These are phyloP conservation scores for Neonectria punicea DNA, from an alignment of 2,329 filamentous ascomycete genomes.

Conservation along the genomic window DNA sequence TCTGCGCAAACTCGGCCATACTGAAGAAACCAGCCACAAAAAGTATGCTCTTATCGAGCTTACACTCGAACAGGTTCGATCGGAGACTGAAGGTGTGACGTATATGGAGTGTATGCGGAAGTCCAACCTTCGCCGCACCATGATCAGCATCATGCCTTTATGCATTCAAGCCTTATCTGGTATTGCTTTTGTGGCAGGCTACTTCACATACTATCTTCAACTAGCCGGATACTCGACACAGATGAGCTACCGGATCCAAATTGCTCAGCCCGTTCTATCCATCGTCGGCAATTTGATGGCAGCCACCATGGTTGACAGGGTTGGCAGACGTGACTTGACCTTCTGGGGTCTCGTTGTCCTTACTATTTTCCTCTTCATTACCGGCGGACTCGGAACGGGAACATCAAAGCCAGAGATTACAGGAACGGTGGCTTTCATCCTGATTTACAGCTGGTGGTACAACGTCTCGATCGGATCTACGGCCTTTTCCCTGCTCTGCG, in stretches of 20 bases:
- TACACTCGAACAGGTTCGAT: slow-evolving; percentile 13
- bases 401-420: slow-evolving; percentile 11
- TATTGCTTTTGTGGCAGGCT: slow-evolving; percentile 22
- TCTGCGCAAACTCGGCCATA: slow-evolving; percentile 12
- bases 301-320: slow-evolving; percentile 19
- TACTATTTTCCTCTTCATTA: slow-evolving; percentile 24
- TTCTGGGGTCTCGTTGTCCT: slow-evolving; percentile 27
- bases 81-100: slow-evolving; percentile 24
- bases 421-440: slow-evolving; percentile 18
- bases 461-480: slow-evolving; percentile 26
- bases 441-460: slow-evolving; percentile 30
- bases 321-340: slow-evolving; percentile 22
- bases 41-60: slow-evolving; percentile 22
- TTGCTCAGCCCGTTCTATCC: slow-evolving; percentile 13
- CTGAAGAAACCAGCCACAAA: slow-evolving; percentile 8
- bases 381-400: slow-evolving; percentile 13
- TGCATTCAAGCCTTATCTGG: slow-evolving; percentile 19
- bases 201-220: slow-evolving; percentile 31
- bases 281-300: slow-evolving; percentile 27
- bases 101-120: slow-evolving; percentile 30
- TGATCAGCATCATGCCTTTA: slow-evolving; percentile 26
- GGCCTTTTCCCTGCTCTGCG: slow-evolving; percentile 24
- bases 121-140: slow-evolving; percentile 30
- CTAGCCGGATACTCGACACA: slow-evolving; percentile 15
- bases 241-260: slow-evolving; percentile 16